Evolutionary conservation across 164 flowering plant species (phyloP), one percentile per base, ranked within the genome.

Genomic region (Umbilicus rupestris): DNA sequence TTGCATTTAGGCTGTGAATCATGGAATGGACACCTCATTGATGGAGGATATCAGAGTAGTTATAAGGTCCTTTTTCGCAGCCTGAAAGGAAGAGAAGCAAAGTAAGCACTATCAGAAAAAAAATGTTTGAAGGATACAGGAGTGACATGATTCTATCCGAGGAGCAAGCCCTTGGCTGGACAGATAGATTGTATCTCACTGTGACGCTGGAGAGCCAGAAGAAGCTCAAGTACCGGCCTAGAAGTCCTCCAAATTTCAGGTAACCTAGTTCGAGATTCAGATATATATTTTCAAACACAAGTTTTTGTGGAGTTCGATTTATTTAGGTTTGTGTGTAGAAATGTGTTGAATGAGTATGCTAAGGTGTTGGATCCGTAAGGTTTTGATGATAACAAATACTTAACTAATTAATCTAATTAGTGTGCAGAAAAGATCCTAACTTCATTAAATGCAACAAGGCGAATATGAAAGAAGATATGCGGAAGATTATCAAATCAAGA

Each of bases 41-140:
- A 74, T 82, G 1, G 80, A 76, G 30, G 16, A 82, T 11, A 47
- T 76, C 29, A 69, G 64, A 0, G 66, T 66, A 16, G 50, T 69
- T 28, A 19, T 62, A 0, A 79, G 76, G 62, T 71, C 69, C 2
- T 78, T 81, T 70, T 81, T 81, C 49, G 72, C 72, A 19, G 68
- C 77, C 65, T 69, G 77, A 7, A 35, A 65, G 66, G 73, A 76
- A 64, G 80, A 76, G 74, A 83, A 78, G 72, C 62, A 57, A 80
- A 69, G 63, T 78, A 62, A 52, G 59, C 76, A 0, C 68, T 75
- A 31, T 20, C 50, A 33, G 68, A n/a, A 26, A 74, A 26, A 74
- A 70, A 71, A 74, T 50, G 6, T 10, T 31, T 41, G 77, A 81
- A 75, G 85, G 85, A 1, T 81, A 81, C 55, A 82, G 85, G 9